A percentile compares a stretch with the other conserved stretches of the same genome.
These are phyloP conservation scores for Crithidia bombi DNA, from an alignment of 208 protist genomes.

Conservation along the genomic window DNA sequence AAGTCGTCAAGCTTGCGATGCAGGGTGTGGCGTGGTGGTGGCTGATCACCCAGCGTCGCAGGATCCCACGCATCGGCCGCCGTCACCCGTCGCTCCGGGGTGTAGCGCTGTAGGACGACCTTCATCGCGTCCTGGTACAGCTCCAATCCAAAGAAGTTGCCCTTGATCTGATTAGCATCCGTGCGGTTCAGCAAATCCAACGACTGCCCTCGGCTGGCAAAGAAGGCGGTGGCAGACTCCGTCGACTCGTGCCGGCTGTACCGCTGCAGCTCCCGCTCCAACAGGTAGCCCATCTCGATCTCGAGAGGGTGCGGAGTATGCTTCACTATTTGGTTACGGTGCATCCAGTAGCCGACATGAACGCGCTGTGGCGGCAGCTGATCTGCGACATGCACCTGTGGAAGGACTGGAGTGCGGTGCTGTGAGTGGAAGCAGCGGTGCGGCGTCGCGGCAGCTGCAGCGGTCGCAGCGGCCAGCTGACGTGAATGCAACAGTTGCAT, in stretches of 20 bases:
- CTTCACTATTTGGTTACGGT: slow-evolving; percentile 79
- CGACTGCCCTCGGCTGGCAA: slow-evolving; percentile 62
- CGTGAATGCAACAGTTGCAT: slow-evolving; percentile 6
- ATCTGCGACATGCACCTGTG: slow-evolving; percentile 58
- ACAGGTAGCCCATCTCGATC: slow-evolving; percentile 68
- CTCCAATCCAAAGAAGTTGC: slow-evolving; percentile 82
- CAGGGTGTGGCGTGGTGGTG: slow-evolving; percentile 66
- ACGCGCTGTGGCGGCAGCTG: slow-evolving; percentile 28
- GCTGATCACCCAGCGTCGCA: slow-evolving; percentile 26
- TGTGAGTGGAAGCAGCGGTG: slow-evolving; percentile 61
- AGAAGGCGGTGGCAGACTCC: slow-evolving; percentile 78
- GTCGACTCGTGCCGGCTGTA: slow-evolving; percentile 77
- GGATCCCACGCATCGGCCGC: slow-evolving; percentile 55
- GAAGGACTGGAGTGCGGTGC: slow-evolving; percentile 79
- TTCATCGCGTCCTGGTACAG: slow-evolving; percentile 86
- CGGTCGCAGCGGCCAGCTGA: not conserved
- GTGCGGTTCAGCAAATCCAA: slow-evolving; percentile 74
- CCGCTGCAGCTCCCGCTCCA: slow-evolving; percentile 83
- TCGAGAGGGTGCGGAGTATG: slow-evolving; percentile 80
- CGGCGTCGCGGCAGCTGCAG: not conserved
- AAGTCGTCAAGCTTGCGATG: slow-evolving; percentile 82
- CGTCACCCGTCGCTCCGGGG: slow-evolving; percentile 62
- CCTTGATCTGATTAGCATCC: slow-evolving; percentile 65
- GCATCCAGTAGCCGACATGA: slow-evolving; percentile 71
- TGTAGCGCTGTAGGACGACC: slow-evolving; percentile 77